These are phyloP conservation scores for Aspergillus saccharolyticus DNA, from an alignment of 495 filamentous ascomycete genomes.

Conservation along the genomic window DNA sequence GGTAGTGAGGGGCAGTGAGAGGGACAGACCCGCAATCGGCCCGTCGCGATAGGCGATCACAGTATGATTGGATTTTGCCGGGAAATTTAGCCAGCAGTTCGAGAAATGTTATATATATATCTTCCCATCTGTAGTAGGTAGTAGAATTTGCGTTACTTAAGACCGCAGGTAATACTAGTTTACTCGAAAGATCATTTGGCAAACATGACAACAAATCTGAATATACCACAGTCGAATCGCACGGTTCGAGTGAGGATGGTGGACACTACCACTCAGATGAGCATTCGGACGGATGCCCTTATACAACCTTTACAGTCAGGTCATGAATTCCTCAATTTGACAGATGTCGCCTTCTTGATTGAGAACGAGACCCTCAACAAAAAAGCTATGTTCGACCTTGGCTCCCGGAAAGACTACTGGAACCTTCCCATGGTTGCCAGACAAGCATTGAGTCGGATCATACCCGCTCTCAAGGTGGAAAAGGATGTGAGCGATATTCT, in stretches of 20 bases:
- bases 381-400: constrained; percentile 30
- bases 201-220: background rate
- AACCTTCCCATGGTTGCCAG: constrained; percentile 16
- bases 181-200: too few species aligned
- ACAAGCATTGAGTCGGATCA: constrained; percentile 11
- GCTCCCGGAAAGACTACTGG: constrained; percentile 27
- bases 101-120: too few species aligned
- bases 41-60: background rate
- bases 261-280: constrained; percentile 31
- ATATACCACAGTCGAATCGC: constrained; percentile 8
- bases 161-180: background rate
- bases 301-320: constrained; percentile 30
- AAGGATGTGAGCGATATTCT: constrained; percentile 31
- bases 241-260: constrained; percentile 33
- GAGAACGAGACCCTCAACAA: constrained; percentile 24
- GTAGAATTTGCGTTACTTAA: too few species aligned
- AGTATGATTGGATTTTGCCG: too few species aligned
- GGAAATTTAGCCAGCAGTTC: too few species aligned
- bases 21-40: background rate
- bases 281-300: constrained; percentile 25
- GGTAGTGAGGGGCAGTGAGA: constrained; percentile 1
- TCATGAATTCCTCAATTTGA: constrained; percentile 32
- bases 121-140: too few species aligned
- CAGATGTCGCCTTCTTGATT: constrained; percentile 32
- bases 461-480: constrained; percentile 17